Base-by-base conservation (phyloP, 352 stramenopile genomes). In the Pilasporangium apinafurcum region DNA sequence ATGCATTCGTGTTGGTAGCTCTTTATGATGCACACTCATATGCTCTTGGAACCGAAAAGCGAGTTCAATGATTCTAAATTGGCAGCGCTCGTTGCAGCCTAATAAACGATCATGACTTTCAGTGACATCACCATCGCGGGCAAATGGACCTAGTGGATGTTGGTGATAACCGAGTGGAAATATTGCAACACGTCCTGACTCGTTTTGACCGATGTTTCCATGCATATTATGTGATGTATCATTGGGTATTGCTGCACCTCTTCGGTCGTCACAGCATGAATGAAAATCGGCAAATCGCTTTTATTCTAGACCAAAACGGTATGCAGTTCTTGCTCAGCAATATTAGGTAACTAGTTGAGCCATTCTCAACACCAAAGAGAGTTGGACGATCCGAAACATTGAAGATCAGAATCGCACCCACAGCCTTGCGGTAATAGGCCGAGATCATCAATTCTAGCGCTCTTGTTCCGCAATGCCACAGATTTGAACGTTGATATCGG, bases 401-500 rank as follows among this genome's bases (percentile, higher is more conserved):
- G 31, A 86, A 91, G n/a, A 91, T 77, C 5, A 91, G 48, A n/a
- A 91, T 57, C 14, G 75, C 78, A 0, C 78, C 78, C 14, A 83
- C 62, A 18, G 77, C 73, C 45, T 90, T 92, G 32, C 83, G 76
- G 47, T 95, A 95, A 56, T 93, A 95, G 3, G 83, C 92, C 9
- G 76, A 68, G 79, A 92, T 92, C 79, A 93, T 95, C 13, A 77
- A 72, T 89, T 77, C 62, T 90, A 95, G 22, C 78, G 75, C 52
- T 95, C 83, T 24, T 92, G 83, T 1, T 80, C 83, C 4, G 83
- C 83, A 0, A 80, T 95, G 45, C 93, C 83, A 81, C 83, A 95
- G 50, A 95, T 95, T 50, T 93, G 76, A 0, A 81, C 81, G 52
- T 93, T 93, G 22, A 94, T 68, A 17, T 82, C 77, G 4, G 51